phyloP scores from a whole-genome alignment of 1,284 basidiomycete species.

The Calocybe gambosa region DNA sequence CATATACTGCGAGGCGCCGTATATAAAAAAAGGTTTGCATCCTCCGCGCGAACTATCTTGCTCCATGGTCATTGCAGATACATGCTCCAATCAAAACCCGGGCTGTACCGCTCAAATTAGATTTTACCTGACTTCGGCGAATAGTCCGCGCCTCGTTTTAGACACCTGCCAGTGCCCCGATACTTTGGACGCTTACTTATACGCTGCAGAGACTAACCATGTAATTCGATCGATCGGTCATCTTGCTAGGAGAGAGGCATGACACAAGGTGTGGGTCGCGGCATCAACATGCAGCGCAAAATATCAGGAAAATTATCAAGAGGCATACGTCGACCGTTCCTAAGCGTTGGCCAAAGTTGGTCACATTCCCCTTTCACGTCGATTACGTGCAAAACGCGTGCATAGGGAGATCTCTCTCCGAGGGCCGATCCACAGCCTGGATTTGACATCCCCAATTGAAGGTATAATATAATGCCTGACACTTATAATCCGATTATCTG shows the following conservation, averaged over 20 bases:
- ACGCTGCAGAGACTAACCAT: not conserved
- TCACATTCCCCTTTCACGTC: no score
- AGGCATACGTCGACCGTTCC: not conserved
- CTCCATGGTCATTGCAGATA: not conserved
- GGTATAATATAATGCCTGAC: no score
- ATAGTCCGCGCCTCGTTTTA: not conserved
- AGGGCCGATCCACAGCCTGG: not conserved
- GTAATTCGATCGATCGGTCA: not conserved
- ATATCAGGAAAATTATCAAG: not conserved
- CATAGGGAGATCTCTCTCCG: no score
- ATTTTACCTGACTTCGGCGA: not conserved
- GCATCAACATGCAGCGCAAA: not conserved
- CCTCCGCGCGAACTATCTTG: not conserved
- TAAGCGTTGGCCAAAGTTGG: no score
- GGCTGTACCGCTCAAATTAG: not conserved
- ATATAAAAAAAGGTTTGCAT: not conserved
- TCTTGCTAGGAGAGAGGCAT: not conserved
- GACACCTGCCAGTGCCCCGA: not conserved
- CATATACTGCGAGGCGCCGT: not conserved
- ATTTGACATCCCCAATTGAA: no score
- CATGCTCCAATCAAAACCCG: conserved; percentile 1
- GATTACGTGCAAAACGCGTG: no score
- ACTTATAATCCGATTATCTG: not conserved
- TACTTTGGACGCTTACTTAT: not conserved
- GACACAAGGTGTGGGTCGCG: not conserved